These are phyloP conservation scores for Mycena vulgaris DNA, from an alignment of 768 basidiomycete species.

Conservation along the genomic window DNA sequence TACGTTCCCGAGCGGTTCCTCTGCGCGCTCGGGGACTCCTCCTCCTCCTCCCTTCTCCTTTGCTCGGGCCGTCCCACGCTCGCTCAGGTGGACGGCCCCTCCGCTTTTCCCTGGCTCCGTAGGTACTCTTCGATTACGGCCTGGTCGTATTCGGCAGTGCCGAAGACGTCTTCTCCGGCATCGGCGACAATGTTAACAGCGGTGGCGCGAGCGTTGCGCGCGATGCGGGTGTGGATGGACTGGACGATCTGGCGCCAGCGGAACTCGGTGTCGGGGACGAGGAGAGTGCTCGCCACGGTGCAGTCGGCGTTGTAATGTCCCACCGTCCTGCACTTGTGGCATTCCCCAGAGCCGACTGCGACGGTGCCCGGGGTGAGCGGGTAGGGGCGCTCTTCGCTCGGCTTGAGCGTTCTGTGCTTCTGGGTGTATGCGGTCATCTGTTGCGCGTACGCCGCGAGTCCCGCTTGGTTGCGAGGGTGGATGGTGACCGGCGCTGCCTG, in stretches of 20 bases:
- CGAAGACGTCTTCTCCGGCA: slow-evolving; percentile 17
- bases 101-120: slow-evolving; percentile 25
- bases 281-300: neutral
- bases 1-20: slow-evolving; percentile 29
- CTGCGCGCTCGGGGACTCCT: slow-evolving; percentile 30
- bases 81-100: slow-evolving; percentile 29
- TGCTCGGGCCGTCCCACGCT: slow-evolving; percentile 7
- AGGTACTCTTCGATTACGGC: slow-evolving; percentile 20
- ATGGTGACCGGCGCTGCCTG: neutral
- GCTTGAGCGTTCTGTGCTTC: neutral
- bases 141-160: slow-evolving; percentile 20
- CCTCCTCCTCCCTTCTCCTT: neutral
- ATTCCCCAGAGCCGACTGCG: slow-evolving; percentile 37
- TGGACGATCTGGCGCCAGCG: slow-evolving; percentile 40
- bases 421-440: slow-evolving; percentile 31
- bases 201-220: neutral
- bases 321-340: slow-evolving; percentile 41
- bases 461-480: slow-evolving; percentile 40
- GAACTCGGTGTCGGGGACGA: slow-evolving; percentile 33
- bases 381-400: slow-evolving; percentile 36
- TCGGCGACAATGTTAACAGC: slow-evolving; percentile 14
- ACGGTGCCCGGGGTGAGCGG: slow-evolving; percentile 43
- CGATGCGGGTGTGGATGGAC: slow-evolving; percentile 20
- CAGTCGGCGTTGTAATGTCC: slow-evolving; percentile 31
- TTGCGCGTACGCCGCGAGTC: slow-evolving; percentile 16